Base-by-base conservation (phyloP, 768 basidiomycete species). In the Sporobolomyces phaffii region DNA sequence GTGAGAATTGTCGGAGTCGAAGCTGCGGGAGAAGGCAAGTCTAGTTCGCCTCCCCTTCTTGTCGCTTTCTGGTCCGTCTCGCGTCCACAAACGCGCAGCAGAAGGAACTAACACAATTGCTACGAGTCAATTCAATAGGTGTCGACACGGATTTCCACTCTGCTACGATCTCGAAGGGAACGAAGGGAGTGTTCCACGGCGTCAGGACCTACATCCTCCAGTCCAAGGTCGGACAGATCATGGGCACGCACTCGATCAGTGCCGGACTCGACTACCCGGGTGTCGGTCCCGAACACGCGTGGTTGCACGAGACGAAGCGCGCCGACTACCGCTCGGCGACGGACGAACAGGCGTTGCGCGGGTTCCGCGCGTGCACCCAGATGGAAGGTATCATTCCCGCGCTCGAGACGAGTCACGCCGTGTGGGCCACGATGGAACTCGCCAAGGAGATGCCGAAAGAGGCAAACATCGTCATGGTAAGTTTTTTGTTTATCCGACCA, bases 341-440 rank as follows among this genome's bases (percentile, higher is more conserved):
- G 7, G 96, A 99, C 75, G 91, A 96, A 77, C 83, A 99, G 73
- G 91, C 91, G 8, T 81, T 98, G 33, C 83, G 91, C 44, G 96
- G 91, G 1, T 98, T 99, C 84, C 81, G 91, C 64, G 81, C 91
- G 79, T 83, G 87, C 73, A 97, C 91, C 1, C 91, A 98, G 77
- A 80, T 86, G 24, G 94, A 99, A 79, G 96, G 96, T 22, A 98
- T 99, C 73, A 98, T 99, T 73, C 96, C 96, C 41, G 94, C 94
- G 36, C 80, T 98, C 62, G 96, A 98, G 78, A 93, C 91, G 5
- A 87, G 91, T 11, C 96, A 98, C 78, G 96, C 92, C 26, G 84
- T 99, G 75, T 98, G 93, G 92, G 87, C 88, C 62, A 91, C 88
- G 28, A 83, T 96, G 47, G 82, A 86, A 47, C 79, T 91, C 28